Evolutionary conservation across 768 basidiomycete genomes (phyloP).

Genomic region (Rhizopogon vulgaris): DNA sequence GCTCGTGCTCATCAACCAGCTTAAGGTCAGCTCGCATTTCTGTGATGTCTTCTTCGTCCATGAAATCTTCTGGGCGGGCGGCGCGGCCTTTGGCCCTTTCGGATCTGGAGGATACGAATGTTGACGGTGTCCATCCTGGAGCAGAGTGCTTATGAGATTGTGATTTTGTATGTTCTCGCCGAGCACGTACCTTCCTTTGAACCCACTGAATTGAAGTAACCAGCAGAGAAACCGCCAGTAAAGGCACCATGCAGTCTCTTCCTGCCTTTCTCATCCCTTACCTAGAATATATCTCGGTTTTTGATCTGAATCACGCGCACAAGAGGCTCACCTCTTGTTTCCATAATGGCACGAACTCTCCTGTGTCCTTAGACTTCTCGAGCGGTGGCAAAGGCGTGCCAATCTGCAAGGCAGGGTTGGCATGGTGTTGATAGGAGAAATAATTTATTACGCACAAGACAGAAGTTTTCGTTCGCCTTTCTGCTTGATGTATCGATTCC

Average conservation of each 20-base stretch:
- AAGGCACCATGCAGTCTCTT: conserved; percentile 96
- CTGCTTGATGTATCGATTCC: conserved; percentile 67
- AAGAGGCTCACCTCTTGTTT: conserved; percentile 77
- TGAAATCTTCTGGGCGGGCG: conserved; percentile 84
- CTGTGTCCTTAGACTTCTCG: conserved; percentile 87
- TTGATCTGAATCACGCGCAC: conserved; percentile 15
- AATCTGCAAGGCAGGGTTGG: conserved; percentile 46
- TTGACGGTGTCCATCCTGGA: conserved; percentile 92
- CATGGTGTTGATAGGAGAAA: background rate
- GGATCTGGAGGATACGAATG: conserved; percentile 83
- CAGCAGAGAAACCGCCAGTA: conserved; percentile 96
- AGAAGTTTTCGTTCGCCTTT: conserved; percentile 80
- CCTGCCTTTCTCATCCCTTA: conserved; percentile 89
- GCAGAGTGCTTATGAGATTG: background rate
- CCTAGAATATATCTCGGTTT: conserved; percentile 36
- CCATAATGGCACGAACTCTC: conserved; percentile 96
- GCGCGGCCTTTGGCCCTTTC: conserved; percentile 63
- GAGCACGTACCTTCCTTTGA: conserved; percentile 77
- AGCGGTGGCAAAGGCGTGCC: conserved; percentile 92
- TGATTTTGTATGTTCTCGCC: background rate
- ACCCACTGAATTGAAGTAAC: conserved; percentile 94
- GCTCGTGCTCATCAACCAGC: conserved; percentile 74
- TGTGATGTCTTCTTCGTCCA: conserved; percentile 97
- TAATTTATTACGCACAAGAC: conserved; percentile 46
- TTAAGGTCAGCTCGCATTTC: conserved; percentile 70